phyloP scores from a whole-genome alignment of 768 basidiomycete species.

The Scleroderma citrinum region DNA sequence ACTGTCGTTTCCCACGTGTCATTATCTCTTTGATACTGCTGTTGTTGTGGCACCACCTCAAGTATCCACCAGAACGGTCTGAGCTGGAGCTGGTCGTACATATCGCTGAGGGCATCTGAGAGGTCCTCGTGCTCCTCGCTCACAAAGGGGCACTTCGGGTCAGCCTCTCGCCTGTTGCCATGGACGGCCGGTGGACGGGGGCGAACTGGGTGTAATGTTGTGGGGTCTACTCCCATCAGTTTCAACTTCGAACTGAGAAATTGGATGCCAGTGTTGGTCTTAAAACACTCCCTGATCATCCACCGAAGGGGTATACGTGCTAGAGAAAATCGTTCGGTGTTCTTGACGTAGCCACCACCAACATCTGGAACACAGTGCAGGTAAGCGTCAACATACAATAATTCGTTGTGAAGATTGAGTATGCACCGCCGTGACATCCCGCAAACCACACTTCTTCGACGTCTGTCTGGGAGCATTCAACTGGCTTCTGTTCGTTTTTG shows the following conservation, averaged over 20 bases:
- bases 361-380: not conserved
- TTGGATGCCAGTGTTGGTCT: slow-evolving; percentile 62
- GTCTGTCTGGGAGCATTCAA: slow-evolving; percentile 43
- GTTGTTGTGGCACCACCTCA: slow-evolving; percentile 37
- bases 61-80: slow-evolving; percentile 51
- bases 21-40: slow-evolving; percentile 5
- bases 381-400: not conserved
- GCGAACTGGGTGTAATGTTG: slow-evolving; percentile 30
- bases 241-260: slow-evolving; percentile 44
- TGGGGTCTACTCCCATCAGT: slow-evolving; percentile 37
- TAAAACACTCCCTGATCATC: not conserved
- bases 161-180: not conserved
- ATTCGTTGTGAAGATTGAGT: not conserved
- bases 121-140: slow-evolving; percentile 60
- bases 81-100: slow-evolving; percentile 49
- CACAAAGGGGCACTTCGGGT: slow-evolving; percentile 13
- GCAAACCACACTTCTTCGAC: slow-evolving; percentile 80
- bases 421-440: slow-evolving; percentile 63
- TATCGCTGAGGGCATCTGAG: slow-evolving; percentile 43
- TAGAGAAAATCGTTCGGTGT: slow-evolving; percentile 33
- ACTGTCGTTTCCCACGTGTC: slow-evolving; percentile 7
- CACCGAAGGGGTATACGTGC: not conserved
- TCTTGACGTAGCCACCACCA: slow-evolving; percentile 27
- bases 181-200: slow-evolving; percentile 35
- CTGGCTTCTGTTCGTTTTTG: too few species aligned